Evolutionary conservation across 495 filamentous ascomycete species (phyloP), one percentile per base, ranked within the genome.

Genomic region (Aspergillus heteromorphus): DNA sequence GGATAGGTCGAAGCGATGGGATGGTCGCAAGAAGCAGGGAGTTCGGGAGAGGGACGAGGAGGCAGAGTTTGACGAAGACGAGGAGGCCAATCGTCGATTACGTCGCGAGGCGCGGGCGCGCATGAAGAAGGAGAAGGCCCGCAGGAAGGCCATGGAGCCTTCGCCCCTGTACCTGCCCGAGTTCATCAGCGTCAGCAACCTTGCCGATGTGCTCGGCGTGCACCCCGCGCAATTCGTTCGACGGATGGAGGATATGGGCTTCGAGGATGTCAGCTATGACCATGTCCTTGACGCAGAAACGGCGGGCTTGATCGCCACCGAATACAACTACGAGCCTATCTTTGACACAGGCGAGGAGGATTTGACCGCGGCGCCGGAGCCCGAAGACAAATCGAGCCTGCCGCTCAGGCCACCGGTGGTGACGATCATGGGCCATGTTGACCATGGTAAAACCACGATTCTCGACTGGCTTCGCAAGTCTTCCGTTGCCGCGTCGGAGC

Each of bases 371-470:
- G 87, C 88, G 0, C 75, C 81, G 5, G 64, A 68, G 13, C 77
- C 83, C 6, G 84, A 88, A 60, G 91, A 97, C 61, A 80, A 78
- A 23, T 86, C 87, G 1, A 54, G 68, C 6, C 67, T 95, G 40
- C 91, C 91, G 1, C 61, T 74, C 6, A 81, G 95, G 38, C 92
- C 95, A 7, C 95, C 95, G 5, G 88, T 99, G 13, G 93, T 99
- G 38, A 99, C 95, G 13, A 97, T 99, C 65, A 99, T 99, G 95
- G 95, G 95, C 6, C 95, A 99, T 59, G 95, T 99, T 60, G 95
- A 99, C 65, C 95, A 99, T 67, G 95, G 95, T 25, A 99, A 99
- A 75, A 99, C 95, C 0, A 97, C 95, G 0, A 82, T 99, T 27
- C 76, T 99, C 8, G 95, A 99, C 59, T 97, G 85, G 74, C 77